These are phyloP conservation scores for Aulographum hederae DNA, from an alignment of 2,329 filamentous ascomycete species.

Conservation along the genomic window DNA sequence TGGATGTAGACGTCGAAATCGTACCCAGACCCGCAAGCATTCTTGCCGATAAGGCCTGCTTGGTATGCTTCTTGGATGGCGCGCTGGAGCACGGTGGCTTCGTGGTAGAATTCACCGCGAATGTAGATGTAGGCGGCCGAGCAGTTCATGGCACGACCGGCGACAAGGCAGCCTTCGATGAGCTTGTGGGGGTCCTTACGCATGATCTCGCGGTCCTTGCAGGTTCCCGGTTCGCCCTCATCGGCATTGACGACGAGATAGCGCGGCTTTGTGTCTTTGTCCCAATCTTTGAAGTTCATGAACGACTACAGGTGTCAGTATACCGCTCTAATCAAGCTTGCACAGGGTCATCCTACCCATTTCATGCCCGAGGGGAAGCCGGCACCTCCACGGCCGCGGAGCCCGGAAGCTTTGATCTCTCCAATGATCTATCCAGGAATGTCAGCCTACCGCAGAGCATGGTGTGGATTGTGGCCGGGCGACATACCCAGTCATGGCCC, in stretches of 20 bases:
- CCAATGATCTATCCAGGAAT: conserved; percentile 58
- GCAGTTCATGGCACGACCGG: conserved; percentile 96
- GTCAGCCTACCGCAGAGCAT: no score
- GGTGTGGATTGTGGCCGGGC: no score
- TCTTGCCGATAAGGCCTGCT: conserved; percentile 90
- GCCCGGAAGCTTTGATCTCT: conserved; percentile 90
- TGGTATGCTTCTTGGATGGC: conserved; percentile 97
- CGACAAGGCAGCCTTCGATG: conserved; percentile 87
- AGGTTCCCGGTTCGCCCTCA: conserved; percentile 95
- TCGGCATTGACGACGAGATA: conserved; percentile 98
- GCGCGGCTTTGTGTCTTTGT: conserved; percentile 88
- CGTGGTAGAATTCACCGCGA: conserved; percentile 92
- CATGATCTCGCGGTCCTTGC: conserved; percentile 99
- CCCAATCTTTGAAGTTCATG: conserved; percentile 99
- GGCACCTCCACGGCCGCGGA: conserved; percentile 89
- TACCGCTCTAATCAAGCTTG: conserved; percentile 3
- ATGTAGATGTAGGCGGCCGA: conserved; percentile 99
- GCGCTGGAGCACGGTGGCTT: conserved; percentile 80
- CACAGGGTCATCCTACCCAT: conserved; percentile 53
- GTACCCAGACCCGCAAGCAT: conserved; percentile 90
- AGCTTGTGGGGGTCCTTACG: conserved; percentile 99
- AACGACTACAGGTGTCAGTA: conserved; percentile 50
- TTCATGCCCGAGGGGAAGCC: conserved; percentile 97
- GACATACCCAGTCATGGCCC: conserved; percentile 74
- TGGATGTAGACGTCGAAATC: conserved; percentile 96